Conservation (phyloP, 495 filamentous ascomycete genomes). For the Daldinia grandis region DNA sequence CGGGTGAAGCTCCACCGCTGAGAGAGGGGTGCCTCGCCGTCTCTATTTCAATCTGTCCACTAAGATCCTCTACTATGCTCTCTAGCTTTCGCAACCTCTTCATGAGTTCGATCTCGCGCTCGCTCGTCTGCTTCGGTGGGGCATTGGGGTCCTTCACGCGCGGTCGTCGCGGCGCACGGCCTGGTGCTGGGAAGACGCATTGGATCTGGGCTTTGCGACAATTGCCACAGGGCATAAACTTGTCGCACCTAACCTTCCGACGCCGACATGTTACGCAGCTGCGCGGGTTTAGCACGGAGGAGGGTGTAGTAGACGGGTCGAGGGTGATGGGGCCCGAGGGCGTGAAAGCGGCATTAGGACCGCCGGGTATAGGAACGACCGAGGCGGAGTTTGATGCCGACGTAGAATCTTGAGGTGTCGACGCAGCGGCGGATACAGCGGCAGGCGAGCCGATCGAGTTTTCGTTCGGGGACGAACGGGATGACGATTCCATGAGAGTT, state of each 20-base stretch:
- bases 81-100: conserved; percentile 81
- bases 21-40: conserved; percentile 49
- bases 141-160: conserved; percentile 66
- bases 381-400: conserved; percentile 11
- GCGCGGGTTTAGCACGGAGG: conserved; percentile 64
- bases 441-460: conserved; percentile 31
- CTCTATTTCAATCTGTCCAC: conserved; percentile 62
- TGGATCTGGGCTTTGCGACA: conserved; percentile 79
- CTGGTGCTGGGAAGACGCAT: conserved; percentile 85
- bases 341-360: conserved; percentile 17
- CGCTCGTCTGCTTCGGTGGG: conserved; percentile 60
- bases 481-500: conserved; percentile 32
- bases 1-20: conserved; percentile 52
- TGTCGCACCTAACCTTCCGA: conserved; percentile 90
- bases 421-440: conserved; percentile 22
- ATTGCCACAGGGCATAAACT: conserved; percentile 82
- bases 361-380: conserved; percentile 7
- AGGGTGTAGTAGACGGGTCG: conserved; percentile 51
- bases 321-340: conserved; percentile 52
- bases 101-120: conserved; percentile 78
- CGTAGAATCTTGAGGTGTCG: conserved; percentile 32
- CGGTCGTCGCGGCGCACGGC: conserved; percentile 76
- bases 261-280: conserved; percentile 86
- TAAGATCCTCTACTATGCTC: conserved; percentile 76
- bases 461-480: conserved; percentile 37